Conservation (phyloP, 2,329 filamentous ascomycete species). For the Graphilbum sp. region DNA sequence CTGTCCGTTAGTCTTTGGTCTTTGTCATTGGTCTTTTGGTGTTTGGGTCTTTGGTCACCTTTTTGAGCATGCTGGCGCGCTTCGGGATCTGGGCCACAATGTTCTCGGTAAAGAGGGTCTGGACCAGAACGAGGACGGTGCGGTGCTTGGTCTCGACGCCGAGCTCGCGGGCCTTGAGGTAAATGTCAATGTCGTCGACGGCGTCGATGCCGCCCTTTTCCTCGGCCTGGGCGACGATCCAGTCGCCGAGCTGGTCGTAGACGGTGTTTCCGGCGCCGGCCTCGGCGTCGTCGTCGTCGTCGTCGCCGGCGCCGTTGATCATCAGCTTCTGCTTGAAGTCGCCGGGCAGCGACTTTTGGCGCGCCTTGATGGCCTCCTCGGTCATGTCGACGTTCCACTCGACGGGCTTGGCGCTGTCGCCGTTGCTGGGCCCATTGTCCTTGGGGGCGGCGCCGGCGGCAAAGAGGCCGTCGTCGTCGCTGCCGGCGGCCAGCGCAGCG, state of each 20-base stretch:
- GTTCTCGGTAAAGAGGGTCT: conserved; percentile 85
- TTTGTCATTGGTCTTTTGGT: neutral
- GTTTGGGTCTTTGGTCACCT: conserved; percentile 31
- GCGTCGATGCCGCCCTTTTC: conserved; percentile 60
- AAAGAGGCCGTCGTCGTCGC: conserved; percentile 75
- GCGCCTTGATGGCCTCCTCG: conserved; percentile 85
- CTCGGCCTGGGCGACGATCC: conserved; percentile 63
- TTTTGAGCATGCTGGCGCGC: conserved; percentile 77
- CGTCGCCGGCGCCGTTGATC: conserved; percentile 53
- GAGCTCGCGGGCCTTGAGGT: conserved; percentile 90
- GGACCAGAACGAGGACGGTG: conserved; percentile 78
- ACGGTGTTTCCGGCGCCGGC: conserved; percentile 54
- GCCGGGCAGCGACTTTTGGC: conserved; percentile 79
- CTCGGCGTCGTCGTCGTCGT: conserved; percentile 70
- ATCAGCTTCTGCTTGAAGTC: conserved; percentile 89
- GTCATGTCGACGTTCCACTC: conserved; percentile 97
- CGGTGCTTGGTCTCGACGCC: conserved; percentile 91
- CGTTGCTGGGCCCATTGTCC: conserved; percentile 23
- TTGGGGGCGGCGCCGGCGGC: conserved; percentile 27
- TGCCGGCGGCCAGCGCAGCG: conserved; percentile 66
- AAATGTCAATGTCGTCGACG: conserved; percentile 79
- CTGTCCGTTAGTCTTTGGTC: conserved; percentile 19
- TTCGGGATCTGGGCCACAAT: conserved; percentile 74
- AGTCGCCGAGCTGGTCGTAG: conserved; percentile 86
- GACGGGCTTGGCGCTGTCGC: conserved; percentile 54